Evolutionary conservation across 306 rosid genomes (phyloP).

Genomic region (Quercus parvula): DNA sequence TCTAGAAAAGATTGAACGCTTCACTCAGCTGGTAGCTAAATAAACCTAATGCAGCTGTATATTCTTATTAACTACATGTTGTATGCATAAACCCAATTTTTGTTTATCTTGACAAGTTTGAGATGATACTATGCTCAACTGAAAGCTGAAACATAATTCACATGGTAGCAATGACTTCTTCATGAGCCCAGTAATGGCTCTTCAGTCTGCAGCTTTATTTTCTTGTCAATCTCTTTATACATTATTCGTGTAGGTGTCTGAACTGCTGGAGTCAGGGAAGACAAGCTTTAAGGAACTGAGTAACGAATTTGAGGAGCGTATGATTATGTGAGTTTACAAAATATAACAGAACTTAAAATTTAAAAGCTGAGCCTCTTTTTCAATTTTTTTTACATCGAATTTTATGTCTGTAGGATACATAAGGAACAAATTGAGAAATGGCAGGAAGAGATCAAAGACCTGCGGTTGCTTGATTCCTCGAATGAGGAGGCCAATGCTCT

Average conservation of each 20-base stretch:
- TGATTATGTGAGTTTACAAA: conserved; percentile 53
- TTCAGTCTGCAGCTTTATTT: not conserved
- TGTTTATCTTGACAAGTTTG: not conserved
- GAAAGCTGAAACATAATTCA: not conserved
- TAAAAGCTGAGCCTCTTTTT: not conserved
- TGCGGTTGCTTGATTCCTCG: conserved; percentile 62
- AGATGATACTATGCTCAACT: not conserved
- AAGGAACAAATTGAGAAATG: conserved; percentile 76
- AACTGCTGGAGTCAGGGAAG: conserved; percentile 76
- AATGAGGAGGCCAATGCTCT: conserved; percentile 67
- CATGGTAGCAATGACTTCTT: not conserved
- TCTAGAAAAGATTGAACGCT: conserved; percentile 64
- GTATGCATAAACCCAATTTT: not conserved
- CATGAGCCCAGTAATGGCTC: not conserved
- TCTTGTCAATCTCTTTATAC: not conserved
- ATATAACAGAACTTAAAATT: not conserved
- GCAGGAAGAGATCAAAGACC: conserved; percentile 72
- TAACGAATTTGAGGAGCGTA: conserved; percentile 68
- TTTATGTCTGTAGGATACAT: conserved; percentile 49
- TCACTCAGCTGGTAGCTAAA: conserved; percentile 64
- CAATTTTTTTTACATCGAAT: not conserved
- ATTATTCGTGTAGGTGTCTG: conserved; percentile 56
- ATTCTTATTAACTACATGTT: not conserved
- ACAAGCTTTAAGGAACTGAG: conserved; percentile 56
- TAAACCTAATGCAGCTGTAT: not conserved